Percentiles rank a stretch among this genome's conserved stretches.
These are phyloP conservation scores for Mucor lusitanicus DNA, from an alignment of 371 early-diverging fungal species.

Conservation along the genomic window DNA sequence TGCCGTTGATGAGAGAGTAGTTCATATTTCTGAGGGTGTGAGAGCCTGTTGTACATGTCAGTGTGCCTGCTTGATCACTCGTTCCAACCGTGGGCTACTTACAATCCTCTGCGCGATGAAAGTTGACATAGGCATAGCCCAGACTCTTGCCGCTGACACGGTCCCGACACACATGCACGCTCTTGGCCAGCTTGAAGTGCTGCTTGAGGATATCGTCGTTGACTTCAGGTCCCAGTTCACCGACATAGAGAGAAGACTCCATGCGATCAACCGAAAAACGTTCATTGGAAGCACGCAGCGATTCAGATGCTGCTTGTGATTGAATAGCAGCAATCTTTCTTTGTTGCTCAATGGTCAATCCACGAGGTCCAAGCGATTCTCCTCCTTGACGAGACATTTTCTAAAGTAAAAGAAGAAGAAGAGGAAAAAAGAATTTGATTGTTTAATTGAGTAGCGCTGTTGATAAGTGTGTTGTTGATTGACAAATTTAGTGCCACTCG, in stretches of 20 bases:
- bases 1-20: conserved; percentile 89
- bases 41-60: conserved; percentile 57
- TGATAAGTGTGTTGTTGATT: no score
- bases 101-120: conserved; percentile 71
- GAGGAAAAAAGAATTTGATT: no score
- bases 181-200: conserved; percentile 87
- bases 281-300: conserved; percentile 13
- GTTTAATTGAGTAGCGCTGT: no score
- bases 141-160: conserved; percentile 92
- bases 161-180: conserved; percentile 96
- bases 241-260: conserved; percentile 83
- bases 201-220: conserved; percentile 94
- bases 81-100: conserved; percentile 3
- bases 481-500: no score
- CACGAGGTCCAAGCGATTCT: conserved; percentile 26
- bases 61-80: background rate
- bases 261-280: conserved; percentile 14
- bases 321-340: conserved; percentile 44
- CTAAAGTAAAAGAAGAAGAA: background rate
- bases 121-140: conserved; percentile 98
- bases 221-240: conserved; percentile 88
- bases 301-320: conserved; percentile 28
- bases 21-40: conserved; percentile 90
- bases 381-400: background rate
- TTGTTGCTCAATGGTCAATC: conserved; percentile 40